These are phyloP conservation scores for Lepidium aucheri DNA, from an alignment of 345 rosid genomes.

Conservation along the genomic window DNA sequence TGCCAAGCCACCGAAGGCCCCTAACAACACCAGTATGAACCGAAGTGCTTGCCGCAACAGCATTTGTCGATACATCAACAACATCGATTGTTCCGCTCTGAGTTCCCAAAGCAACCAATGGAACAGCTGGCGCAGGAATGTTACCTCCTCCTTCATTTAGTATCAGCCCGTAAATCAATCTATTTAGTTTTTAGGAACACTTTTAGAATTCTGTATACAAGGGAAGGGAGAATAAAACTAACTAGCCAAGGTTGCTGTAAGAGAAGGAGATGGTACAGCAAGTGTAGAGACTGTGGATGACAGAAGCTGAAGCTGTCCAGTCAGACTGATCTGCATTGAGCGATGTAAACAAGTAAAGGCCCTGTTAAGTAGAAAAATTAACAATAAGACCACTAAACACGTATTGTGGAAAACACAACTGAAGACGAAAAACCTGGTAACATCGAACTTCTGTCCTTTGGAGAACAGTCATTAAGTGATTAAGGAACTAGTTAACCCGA, in stretches of 20 bases:
- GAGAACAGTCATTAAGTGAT: slow-evolving; percentile 8
- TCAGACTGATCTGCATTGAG: slow-evolving; percentile 61
- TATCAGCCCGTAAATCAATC: slow-evolving; percentile 23
- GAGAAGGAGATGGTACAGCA: slow-evolving; percentile 91
- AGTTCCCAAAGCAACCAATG: slow-evolving; percentile 97
- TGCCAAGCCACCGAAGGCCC: slow-evolving; percentile 97
- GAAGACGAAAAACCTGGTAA: slow-evolving; percentile 9
- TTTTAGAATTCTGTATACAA: neutral
- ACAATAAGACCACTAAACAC: neutral
- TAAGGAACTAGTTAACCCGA: slow-evolving; percentile 4
- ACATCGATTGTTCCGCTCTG: slow-evolving; percentile 82
- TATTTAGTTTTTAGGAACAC: neutral
- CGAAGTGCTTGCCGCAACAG: slow-evolving; percentile 76
- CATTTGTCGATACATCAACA: slow-evolving; percentile 89
- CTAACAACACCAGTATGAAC: slow-evolving; percentile 71
- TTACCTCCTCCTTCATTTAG: slow-evolving; percentile 76
- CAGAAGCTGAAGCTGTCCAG: slow-evolving; percentile 92
- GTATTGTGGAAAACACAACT: slow-evolving; percentile 4
- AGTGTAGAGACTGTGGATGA: slow-evolving; percentile 88
- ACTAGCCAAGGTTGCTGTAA: slow-evolving; percentile 93
- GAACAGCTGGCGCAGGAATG: slow-evolving; percentile 87
- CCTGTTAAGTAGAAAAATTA: slow-evolving; percentile 4
- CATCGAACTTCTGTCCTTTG: slow-evolving; percentile 10
- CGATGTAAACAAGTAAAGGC: slow-evolving; percentile 14
- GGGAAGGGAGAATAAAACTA: slow-evolving; percentile 36